Base-by-base conservation (phyloP, 2,329 filamentous ascomycete genomes). In the Sporothrix inflata region DNA sequence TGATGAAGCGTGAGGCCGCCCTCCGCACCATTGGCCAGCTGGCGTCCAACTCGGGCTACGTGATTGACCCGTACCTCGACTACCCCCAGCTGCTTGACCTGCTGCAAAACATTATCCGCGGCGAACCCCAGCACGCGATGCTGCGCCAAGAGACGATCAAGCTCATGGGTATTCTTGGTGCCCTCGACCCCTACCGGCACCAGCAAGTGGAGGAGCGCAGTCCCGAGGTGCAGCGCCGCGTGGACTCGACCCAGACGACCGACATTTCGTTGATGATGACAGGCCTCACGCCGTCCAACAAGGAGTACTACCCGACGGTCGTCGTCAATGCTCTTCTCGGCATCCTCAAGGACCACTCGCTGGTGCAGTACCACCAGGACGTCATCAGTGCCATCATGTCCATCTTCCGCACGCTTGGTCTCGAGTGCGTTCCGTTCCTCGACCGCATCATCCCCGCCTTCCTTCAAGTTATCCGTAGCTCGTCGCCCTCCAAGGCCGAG, bases 201-300 rank as follows among this genome's bases (percentile, higher is more conserved):
- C 95, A 87, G 83, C 93, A 97, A 84, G 94, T 97, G 69, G 93
- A 97, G 79, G 95, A 98, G 80, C 90, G 91, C 75, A 92, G 91
- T 1, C 94, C 94, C 0, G 95, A 98, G 78, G 88, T 91, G 75
- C 92, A 96, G 78, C 88, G 87, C 38, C 87, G 86, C 24, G 85
- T 85, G 51, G 89, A 91, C 76, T 85, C 86, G 1, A 88, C 87
- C 53, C 88, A 90, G 72, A 84, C 97, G 77, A 97, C 95, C 0
- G 96, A 99, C 81, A 97, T 99, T 61, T 96, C 94, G 3, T 86
- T 99, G 40, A 98, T 99, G 86, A 99, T 99, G 95, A 94, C 93
- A 55, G 96, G 97, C 16, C 86, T 98, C 53, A 98, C 94, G 0
- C 97, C 96, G 0, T 98, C 95, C 0, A 97, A 93, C 78, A 97